These are phyloP conservation scores for Lasiodiplodia sp. DNA, from an alignment of 2,329 filamentous ascomycete species.

Conservation along the genomic window DNA sequence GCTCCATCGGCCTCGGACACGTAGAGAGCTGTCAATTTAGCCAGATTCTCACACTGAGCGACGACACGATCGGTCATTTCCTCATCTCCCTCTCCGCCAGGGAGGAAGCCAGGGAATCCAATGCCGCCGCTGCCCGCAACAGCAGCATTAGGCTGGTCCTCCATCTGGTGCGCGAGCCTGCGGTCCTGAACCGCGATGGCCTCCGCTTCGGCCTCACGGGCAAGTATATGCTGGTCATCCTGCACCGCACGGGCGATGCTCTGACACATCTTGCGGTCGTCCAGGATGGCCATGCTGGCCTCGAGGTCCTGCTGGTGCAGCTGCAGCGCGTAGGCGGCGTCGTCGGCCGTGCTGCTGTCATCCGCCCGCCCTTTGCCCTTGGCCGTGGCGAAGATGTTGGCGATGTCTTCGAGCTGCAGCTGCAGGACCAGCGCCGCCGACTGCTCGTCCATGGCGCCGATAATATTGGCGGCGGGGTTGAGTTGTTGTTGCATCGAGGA, in stretches of 20 bases:
- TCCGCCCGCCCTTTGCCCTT: conserved; percentile 16
- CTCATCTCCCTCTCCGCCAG: not conserved
- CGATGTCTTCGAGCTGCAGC: conserved; percentile 26
- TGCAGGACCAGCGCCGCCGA: conserved; percentile 15
- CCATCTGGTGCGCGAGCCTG: conserved; percentile 2
- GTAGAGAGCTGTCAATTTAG: conserved; percentile 18
- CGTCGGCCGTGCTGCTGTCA: not conserved
- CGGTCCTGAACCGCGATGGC: not conserved
- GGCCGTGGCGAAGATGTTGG: not conserved
- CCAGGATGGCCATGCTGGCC: not conserved
- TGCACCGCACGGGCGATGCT: conserved; percentile 22
- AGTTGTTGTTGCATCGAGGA: no score
- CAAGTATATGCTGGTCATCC: not conserved
- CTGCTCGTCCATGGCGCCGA: conserved; percentile 12
- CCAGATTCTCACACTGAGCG: not conserved
- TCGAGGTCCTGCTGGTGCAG: conserved; percentile 22
- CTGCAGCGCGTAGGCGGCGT: not conserved
- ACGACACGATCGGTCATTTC: not conserved
- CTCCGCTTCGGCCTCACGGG: not conserved
- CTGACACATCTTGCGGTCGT: conserved; percentile 21
- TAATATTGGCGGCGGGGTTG: not conserved
- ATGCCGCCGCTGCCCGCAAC: no score
- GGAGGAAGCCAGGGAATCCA: no score
- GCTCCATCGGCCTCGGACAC: conserved; percentile 11
- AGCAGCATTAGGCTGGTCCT: not conserved